Percentiles rank a stretch among this genome's conserved stretches.
Evolutionary conservation across 176 grass and related monocot species (phyloP).

Genomic region (Tillandsia leiboldiana): DNA sequence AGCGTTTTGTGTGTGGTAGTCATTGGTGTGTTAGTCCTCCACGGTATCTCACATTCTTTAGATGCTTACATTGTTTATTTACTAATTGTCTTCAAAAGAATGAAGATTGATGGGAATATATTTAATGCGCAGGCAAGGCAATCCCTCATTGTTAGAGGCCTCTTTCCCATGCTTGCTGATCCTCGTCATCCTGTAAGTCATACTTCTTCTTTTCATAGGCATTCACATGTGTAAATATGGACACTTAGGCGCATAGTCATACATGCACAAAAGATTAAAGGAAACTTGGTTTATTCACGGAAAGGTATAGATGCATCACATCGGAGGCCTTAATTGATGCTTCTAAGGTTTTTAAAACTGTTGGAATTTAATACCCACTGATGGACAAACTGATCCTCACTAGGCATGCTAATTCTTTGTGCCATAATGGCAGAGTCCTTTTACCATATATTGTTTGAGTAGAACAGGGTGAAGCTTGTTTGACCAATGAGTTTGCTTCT

Average conservation of each 20-base stretch:
- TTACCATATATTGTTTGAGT: no score
- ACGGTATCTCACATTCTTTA: background rate
- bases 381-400: no score
- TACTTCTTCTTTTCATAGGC: constrained; percentile 5
- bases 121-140: constrained; percentile 65
- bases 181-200: constrained; percentile 88
- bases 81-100: background rate
- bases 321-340: no score
- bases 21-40: background rate
- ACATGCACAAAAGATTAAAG: background rate
- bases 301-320: background rate
- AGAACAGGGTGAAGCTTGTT: no score
- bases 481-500: no score
- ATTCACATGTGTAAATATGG: background rate
- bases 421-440: no score
- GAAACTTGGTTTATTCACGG: background rate
- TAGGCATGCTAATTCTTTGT: no score
- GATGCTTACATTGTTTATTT: background rate
- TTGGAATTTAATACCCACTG: no score
- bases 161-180: constrained; percentile 98
- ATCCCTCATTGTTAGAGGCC: constrained; percentile 88
- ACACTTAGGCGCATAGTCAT: background rate
- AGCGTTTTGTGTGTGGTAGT: background rate
- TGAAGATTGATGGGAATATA: background rate
- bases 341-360: no score